Conservation (phyloP, 176 grass and related monocot genomes). For the Juncus effusus region DNA sequence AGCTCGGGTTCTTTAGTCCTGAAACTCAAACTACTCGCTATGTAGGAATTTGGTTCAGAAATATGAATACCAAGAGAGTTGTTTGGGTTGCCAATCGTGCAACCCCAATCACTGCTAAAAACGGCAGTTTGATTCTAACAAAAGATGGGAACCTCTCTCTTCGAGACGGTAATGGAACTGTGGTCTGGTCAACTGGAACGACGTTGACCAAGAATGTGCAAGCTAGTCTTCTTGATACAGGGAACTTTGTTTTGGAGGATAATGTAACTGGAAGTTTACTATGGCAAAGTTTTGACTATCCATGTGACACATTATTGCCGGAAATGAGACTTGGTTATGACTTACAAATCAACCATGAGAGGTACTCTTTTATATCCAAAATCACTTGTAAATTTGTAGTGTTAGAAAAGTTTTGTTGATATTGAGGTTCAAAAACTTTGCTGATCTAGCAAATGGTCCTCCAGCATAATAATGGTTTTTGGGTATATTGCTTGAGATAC, state of each 20-base stretch:
- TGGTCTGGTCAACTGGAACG: neutral
- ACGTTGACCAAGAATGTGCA: neutral
- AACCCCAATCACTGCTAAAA: conserved; percentile 26
- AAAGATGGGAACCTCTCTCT: conserved; percentile 31
- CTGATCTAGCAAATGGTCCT: too few relatives aligned
- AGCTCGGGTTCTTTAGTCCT: conserved; percentile 46
- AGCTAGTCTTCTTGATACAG: conserved; percentile 38
- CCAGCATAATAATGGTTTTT: too few relatives aligned
- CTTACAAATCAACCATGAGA: conserved; percentile 23
- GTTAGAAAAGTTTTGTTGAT: too few relatives aligned
- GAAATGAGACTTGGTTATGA: conserved; percentile 25
- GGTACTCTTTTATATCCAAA: conserved; percentile 19
- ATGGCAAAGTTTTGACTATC: conserved; percentile 66
- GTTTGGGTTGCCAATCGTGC: conserved; percentile 72
- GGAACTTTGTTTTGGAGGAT: conserved; percentile 46
- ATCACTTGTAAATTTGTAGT: too few relatives aligned
- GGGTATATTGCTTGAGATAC: too few relatives aligned
- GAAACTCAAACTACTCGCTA: conserved; percentile 22
- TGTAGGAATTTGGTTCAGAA: conserved; percentile 54
- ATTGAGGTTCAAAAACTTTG: too few relatives aligned
- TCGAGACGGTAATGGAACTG: neutral
- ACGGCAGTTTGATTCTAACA: conserved; percentile 6
- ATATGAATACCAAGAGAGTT: conserved; percentile 26
- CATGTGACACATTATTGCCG: conserved; percentile 45
- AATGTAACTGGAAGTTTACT: conserved; percentile 1